These are phyloP conservation scores for Colletotrichum musae DNA, from an alignment of 2,329 filamentous ascomycete genomes.

Conservation along the genomic window DNA sequence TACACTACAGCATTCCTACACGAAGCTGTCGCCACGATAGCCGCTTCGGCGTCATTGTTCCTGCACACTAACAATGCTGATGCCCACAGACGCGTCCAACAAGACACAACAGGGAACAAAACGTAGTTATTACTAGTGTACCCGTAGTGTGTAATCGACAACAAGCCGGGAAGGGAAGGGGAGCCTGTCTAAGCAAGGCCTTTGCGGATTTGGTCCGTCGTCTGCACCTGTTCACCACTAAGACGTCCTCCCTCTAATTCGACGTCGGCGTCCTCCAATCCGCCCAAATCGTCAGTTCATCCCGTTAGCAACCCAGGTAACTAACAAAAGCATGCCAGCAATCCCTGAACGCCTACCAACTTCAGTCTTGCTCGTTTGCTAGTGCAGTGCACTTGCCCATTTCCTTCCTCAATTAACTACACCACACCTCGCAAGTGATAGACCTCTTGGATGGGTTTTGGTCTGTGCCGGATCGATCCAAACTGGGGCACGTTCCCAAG, in stretches of 20 bases:
- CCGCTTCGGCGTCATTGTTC: conserved; percentile 14
- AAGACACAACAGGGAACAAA: not conserved
- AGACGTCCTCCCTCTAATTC: conserved; percentile 6
- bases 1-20: conserved; percentile 15
- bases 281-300: not conserved
- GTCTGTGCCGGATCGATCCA: conserved; percentile 28
- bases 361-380: not conserved
- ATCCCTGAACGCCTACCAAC: conserved; percentile 14
- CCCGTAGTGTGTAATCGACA: too few relatives aligned
- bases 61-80: not conserved
- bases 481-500: conserved; percentile 19
- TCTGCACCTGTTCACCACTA: conserved; percentile 12
- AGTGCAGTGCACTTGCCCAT: conserved; percentile 4
- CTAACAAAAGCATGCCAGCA: conserved; percentile 19
- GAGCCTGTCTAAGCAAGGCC: not conserved
- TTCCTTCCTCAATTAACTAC: not conserved
- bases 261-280: conserved; percentile 13
- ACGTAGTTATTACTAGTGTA: too few relatives aligned
- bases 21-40: conserved; percentile 9
- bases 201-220: conserved; percentile 14
- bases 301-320: conserved; percentile 14
- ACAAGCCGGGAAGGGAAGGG: too few relatives aligned
- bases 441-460: not conserved
- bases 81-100: conserved; percentile 20
- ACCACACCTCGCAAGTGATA: not conserved